Conservation (phyloP, 805 yeast species). For the Pichia paraexigua region DNA sequence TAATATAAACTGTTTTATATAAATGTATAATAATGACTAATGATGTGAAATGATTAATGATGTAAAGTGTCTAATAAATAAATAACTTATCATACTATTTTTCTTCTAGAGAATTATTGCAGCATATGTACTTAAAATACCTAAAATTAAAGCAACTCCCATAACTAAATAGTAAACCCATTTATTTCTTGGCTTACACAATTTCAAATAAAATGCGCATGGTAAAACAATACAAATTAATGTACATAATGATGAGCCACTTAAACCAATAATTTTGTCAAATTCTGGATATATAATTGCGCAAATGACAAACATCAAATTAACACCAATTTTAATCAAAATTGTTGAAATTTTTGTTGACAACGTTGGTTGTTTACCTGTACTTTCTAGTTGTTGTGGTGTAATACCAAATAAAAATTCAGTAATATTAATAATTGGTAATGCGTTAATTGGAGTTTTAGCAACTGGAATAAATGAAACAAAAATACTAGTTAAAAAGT, state of each 20-base stretch:
- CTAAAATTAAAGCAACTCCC: slow-evolving; percentile 39
- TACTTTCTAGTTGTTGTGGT: slow-evolving; percentile 19
- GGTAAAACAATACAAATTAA: slow-evolving; percentile 76
- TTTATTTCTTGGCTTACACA: slow-evolving; percentile 45
- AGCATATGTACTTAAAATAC: slow-evolving; percentile 56
- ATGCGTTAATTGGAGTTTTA: slow-evolving; percentile 78
- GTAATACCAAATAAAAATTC: slow-evolving; percentile 37
- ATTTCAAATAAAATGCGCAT: slow-evolving; percentile 58
- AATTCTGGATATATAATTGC: slow-evolving; percentile 76
- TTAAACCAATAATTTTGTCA: slow-evolving; percentile 73
- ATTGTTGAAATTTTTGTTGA: slow-evolving; percentile 11
- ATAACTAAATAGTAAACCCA: slow-evolving; percentile 37
- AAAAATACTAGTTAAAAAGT: slow-evolving; percentile 49
- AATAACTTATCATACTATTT: neutral
- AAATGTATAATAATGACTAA: neutral
- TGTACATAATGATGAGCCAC: slow-evolving; percentile 80
- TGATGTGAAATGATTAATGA: neutral
- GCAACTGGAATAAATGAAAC: slow-evolving; percentile 80
- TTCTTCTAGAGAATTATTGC: slow-evolving; percentile 22
- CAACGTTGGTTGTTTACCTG: slow-evolving; percentile 10
- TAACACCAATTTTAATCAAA: slow-evolving; percentile 42
- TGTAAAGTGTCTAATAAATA: neutral
- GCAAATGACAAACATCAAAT: slow-evolving; percentile 51
- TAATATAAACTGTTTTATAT: too few relatives aligned
- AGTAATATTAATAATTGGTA: slow-evolving; percentile 75